phyloP scores from a whole-genome alignment of 139 green algal genomes.

The Picochlorum sp. region DNA sequence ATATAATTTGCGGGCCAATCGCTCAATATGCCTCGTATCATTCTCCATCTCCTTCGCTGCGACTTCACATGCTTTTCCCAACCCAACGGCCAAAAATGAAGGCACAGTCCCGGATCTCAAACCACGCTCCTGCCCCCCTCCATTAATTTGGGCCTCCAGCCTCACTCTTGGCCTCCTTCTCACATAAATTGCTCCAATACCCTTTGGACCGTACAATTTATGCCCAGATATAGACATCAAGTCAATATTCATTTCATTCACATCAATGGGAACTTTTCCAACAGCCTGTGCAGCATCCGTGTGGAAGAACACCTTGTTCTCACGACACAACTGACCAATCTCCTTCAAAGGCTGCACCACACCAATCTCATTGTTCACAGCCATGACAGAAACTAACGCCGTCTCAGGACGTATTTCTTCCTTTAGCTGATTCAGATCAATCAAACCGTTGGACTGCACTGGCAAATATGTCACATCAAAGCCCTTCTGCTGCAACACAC shows the following conservation, averaged over 20 bases:
- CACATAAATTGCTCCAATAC: conserved; percentile 94
- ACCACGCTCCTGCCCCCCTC: conserved; percentile 92
- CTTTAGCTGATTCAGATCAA: conserved; percentile 74
- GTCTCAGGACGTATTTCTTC: conserved; percentile 80
- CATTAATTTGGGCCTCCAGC: conserved; percentile 89
- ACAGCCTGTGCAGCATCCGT: conserved; percentile 86
- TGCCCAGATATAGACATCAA: conserved; percentile 91
- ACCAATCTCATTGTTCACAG: conserved; percentile 98
- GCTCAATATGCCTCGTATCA: conserved; percentile 60
- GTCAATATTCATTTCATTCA: conserved; percentile 82
- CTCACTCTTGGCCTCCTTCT: conserved; percentile 84
- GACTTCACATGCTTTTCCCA: conserved; percentile 81
- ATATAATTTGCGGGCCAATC: conserved; percentile 67
- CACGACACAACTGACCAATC: conserved; percentile 80
- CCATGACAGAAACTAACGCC: conserved; percentile 81
- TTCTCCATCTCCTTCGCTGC: conserved; percentile 67
- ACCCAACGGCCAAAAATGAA: conserved; percentile 76
- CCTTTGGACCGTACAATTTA: conserved; percentile 99
- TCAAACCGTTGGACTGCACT: conserved; percentile 73
- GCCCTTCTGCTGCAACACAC: conserved; percentile 81
- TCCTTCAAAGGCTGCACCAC: conserved; percentile 84
- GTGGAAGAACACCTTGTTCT: conserved; percentile 88
- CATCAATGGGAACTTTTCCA: conserved; percentile 91
- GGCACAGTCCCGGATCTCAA: conserved; percentile 79
- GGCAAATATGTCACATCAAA: conserved; percentile 94